These are phyloP conservation scores for Carex pumila DNA, from an alignment of 176 grass and related monocot species.

Conservation along the genomic window DNA sequence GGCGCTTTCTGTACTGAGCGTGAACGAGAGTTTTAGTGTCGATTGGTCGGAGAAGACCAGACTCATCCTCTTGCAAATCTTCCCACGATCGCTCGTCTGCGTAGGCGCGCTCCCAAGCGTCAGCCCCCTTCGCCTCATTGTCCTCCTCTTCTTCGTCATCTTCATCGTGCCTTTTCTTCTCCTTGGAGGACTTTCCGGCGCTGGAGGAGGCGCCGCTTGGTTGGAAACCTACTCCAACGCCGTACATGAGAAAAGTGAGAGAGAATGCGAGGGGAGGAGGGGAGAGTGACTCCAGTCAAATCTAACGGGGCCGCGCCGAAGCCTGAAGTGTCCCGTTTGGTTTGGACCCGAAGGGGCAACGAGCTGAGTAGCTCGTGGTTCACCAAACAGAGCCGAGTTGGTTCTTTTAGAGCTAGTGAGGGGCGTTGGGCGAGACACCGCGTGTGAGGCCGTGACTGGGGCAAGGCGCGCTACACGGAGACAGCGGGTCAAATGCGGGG, in stretches of 20 bases:
- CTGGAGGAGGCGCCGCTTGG: background rate
- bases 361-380: no score
- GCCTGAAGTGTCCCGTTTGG: background rate
- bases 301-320: background rate
- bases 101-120: constrained; percentile 96
- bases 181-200: background rate
- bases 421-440: no score
- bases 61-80: constrained; percentile 91
- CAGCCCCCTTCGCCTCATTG: constrained; percentile 45
- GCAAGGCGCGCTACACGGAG: no score
- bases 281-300: background rate
- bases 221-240: constrained; percentile 4
- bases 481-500: no score
- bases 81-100: constrained; percentile 98
- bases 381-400: no score
- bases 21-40: constrained; percentile 86
- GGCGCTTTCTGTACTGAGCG: constrained; percentile 81
- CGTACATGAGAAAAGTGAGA: background rate
- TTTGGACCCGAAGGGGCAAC: no score
- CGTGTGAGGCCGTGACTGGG: no score
- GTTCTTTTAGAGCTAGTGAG: no score
- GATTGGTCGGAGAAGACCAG: constrained; percentile 76
- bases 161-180: constrained; percentile 30
- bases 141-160: constrained; percentile 56
- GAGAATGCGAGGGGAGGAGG: background rate